These are phyloP conservation scores for Verticillium isaacii DNA, from an alignment of 2,329 filamentous ascomycete genomes.

Conservation along the genomic window DNA sequence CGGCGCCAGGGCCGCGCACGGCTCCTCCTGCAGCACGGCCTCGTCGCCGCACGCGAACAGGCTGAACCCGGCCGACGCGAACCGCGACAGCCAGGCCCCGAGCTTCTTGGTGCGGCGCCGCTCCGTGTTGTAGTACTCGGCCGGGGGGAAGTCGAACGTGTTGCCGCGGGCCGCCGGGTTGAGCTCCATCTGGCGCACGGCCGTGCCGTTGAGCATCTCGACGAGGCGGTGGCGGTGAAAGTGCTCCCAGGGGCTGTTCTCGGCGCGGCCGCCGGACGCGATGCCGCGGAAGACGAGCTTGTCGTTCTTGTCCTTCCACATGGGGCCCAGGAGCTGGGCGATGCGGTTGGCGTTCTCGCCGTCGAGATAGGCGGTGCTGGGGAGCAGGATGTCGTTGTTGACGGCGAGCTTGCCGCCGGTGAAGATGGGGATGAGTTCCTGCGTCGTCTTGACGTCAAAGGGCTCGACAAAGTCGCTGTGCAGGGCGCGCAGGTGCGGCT, in stretches of 20 bases:
- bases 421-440: slow-evolving; percentile 55
- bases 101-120: slow-evolving; percentile 25
- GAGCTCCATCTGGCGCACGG: slow-evolving; percentile 42
- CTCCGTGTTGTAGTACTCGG: slow-evolving; percentile 36
- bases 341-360: slow-evolving; percentile 49
- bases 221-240: slow-evolving; percentile 70
- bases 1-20: not conserved
- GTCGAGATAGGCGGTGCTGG: slow-evolving; percentile 60
- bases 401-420: slow-evolving; percentile 57
- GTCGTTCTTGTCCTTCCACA: slow-evolving; percentile 54
- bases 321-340: slow-evolving; percentile 40
- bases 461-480: slow-evolving; percentile 56
- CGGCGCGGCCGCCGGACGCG: slow-evolving; percentile 53
- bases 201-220: slow-evolving; percentile 60
- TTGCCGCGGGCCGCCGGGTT: slow-evolving; percentile 26
- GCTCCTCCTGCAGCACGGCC: not conserved
- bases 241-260: slow-evolving; percentile 56
- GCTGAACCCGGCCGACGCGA: slow-evolving; percentile 40
- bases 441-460: slow-evolving; percentile 44
- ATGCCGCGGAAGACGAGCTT: slow-evolving; percentile 60
- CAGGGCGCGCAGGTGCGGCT: slow-evolving; percentile 43
- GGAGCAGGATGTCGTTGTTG: slow-evolving; percentile 62
- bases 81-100: slow-evolving; percentile 33
- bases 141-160: slow-evolving; percentile 45
- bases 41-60: slow-evolving; percentile 29